Base-by-base conservation (phyloP, 2,329 filamentous ascomycete species). In the Trichophyton benhamiae region DNA sequence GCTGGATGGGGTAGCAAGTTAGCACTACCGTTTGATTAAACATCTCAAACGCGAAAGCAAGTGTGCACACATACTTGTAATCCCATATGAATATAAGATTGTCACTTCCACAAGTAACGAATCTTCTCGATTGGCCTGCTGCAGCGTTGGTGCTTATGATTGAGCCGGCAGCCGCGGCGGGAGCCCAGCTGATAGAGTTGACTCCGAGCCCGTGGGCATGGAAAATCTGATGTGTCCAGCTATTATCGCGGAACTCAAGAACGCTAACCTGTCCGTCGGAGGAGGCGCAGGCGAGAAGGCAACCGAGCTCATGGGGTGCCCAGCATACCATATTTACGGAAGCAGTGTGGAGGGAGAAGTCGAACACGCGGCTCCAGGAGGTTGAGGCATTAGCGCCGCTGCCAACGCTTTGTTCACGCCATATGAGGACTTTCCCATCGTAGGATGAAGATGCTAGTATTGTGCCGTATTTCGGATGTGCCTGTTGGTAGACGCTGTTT, bases 401-500 rank as follows among this genome's bases (percentile, higher is more conserved):
- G 68, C 70, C 72, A 60, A 72, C 68, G 59, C 72, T 68, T 74
- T 91, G 87, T 77, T 99, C 94, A 74, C 91, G 90, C 91, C 92
- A 99, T 81, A 99, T 95, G 75, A 97, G 86, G 67, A 99, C 92
- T 77, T 96, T 96, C 76, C 92, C 94, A 76, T 99, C 94, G 79
- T 96, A 99, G 67, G 89, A 90, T 59, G 91, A 89, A 65, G 90
- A 95, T 61, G 94, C 94, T 64, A 99, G 87, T 72, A 99, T 96
- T 74, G 92, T 96, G 78, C 94, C 94, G 76, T 95, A 97, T 75
- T 99, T 97, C 65, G 94, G 94, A 72, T 99, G 94, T 57, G 92
- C 91, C 80, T 82, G 66, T 44, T 15, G 33, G 33, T 36, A 6
- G 5, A 44, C 11, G 13, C 15, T 6, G 41, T 44, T 44, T n/a